Conservation (phyloP, 305 asterid genomes). For the Fraxinus sp. region DNA sequence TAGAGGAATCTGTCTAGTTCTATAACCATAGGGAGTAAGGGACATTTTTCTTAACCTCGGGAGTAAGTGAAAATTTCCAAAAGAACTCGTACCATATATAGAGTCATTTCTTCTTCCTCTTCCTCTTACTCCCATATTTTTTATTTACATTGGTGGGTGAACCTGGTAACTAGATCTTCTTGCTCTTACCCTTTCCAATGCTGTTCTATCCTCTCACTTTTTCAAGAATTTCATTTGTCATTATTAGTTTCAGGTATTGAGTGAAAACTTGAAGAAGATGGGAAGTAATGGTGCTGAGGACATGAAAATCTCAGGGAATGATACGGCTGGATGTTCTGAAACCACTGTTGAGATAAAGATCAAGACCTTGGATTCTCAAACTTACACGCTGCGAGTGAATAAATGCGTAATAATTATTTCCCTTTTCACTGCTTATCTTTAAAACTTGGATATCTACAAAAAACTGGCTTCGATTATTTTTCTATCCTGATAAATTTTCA, state of each 20-base stretch:
- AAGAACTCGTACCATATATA: neutral
- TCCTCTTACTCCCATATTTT: neutral
- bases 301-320: conserved; percentile 38
- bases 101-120: neutral
- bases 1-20: neutral
- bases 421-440: conserved; percentile 21
- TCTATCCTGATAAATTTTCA: neutral
- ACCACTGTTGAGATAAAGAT: conserved; percentile 93
- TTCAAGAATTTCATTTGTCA: conserved; percentile 16
- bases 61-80: neutral
- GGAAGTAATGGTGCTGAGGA: conserved; percentile 55
- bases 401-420: conserved; percentile 58
- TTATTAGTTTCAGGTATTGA: conserved; percentile 35
- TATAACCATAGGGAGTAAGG: neutral
- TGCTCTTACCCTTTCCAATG: conserved; percentile 11
- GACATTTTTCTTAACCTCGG: neutral
- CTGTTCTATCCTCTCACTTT: neutral
- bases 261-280: conserved; percentile 43
- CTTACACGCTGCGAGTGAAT: conserved; percentile 76
- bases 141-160: neutral
- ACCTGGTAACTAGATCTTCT: neutral
- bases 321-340: conserved; percentile 60
- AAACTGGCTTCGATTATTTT: conserved; percentile 12
- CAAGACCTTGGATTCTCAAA: conserved; percentile 89
- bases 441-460: conserved; percentile 2